Conservation (phyloP, 208 protist species). For the Leishmania major region DNA sequence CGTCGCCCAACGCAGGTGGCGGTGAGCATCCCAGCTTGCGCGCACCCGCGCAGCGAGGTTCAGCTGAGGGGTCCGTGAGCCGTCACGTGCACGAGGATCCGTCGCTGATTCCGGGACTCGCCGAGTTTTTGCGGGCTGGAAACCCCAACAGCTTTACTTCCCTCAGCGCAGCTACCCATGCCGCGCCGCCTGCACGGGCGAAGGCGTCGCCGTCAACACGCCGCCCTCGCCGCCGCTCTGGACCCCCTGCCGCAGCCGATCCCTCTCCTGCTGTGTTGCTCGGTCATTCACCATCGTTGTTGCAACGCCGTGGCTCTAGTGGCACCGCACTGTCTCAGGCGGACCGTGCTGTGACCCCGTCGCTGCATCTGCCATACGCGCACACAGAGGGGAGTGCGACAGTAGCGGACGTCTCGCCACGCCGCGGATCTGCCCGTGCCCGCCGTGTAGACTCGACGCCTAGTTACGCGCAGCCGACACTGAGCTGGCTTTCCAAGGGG, state of each 20-base stretch:
- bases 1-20: neutral
- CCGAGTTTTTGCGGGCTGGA: constrained; percentile 26
- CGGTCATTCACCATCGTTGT: neutral
- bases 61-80: neutral
- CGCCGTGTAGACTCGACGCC: constrained; percentile 21
- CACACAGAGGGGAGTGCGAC: constrained; percentile 1
- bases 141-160: constrained; percentile 16
- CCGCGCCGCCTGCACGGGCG: neutral
- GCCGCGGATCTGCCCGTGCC: neutral
- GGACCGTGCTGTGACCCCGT: constrained; percentile 7
- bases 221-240: neutral
- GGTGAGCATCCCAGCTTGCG: neutral
- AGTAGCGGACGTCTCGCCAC: constrained; percentile 3
- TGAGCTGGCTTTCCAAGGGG: constrained; percentile 75
- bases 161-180: constrained; percentile 15
- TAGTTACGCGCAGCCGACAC: constrained; percentile 73
- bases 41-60: neutral
- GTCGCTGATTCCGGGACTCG: constrained; percentile 16
- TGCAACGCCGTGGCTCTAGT: neutral
- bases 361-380: constrained; percentile 7
- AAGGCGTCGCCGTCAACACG: neutral
- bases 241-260: neutral
- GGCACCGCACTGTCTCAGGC: neutral
- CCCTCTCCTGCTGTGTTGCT: constrained; percentile 6
- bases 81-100: constrained; percentile 8